phyloP scores from a whole-genome alignment of 768 basidiomycete species.

The Tylopilus sp. region DNA sequence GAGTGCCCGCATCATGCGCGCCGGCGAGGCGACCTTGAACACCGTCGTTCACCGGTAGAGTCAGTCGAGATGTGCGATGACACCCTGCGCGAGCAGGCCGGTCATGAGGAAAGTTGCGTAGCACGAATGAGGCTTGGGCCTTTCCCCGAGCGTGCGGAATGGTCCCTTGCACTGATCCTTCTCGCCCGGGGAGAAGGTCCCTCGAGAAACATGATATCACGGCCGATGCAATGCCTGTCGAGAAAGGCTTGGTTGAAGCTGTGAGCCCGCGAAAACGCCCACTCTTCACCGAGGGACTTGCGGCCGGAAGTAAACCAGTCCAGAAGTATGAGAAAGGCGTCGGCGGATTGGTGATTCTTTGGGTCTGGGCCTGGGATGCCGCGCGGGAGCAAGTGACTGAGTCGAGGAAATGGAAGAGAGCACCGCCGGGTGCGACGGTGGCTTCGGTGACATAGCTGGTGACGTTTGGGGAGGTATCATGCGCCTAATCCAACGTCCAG shows the following conservation, averaged over 20 bases:
- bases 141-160: conserved; percentile 50
- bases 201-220: conserved; percentile 78
- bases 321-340: conserved; percentile 67
- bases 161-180: conserved; percentile 26
- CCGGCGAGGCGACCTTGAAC: conserved; percentile 51
- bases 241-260: conserved; percentile 82
- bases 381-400: conserved; percentile 89
- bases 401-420: conserved; percentile 83
- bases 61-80: conserved; percentile 46
- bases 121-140: conserved; percentile 79
- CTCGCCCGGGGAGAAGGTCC: conserved; percentile 21
- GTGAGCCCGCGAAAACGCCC: conserved; percentile 83
- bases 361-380: conserved; percentile 80
- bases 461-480: conserved; percentile 11
- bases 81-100: conserved; percentile 57
- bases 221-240: conserved; percentile 60
- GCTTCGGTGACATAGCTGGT: conserved; percentile 69
- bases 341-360: conserved; percentile 65
- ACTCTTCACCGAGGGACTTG: conserved; percentile 78
- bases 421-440: conserved; percentile 45
- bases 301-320: conserved; percentile 95
- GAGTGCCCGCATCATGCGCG: conserved; percentile 78
- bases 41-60: conserved; percentile 57
- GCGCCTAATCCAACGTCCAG: conserved; percentile 10
- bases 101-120: conserved; percentile 84